Conservation (phyloP, 352 stramenopile genomes). For the Globisporangium megalacanthum region DNA sequence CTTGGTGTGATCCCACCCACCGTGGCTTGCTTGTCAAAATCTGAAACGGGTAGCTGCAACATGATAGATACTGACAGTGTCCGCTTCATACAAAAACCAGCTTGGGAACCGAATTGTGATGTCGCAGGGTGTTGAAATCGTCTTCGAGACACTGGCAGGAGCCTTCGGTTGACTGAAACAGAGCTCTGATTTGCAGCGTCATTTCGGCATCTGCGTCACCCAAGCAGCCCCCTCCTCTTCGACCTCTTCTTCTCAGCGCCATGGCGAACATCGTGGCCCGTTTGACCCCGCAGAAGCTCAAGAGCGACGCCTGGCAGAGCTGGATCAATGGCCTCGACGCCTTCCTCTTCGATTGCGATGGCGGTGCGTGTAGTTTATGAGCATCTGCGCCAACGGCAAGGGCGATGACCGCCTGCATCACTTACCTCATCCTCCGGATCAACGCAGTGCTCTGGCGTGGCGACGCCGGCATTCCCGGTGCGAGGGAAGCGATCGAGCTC, state of each 20-base stretch:
- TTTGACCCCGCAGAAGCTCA: slow-evolving; percentile 31
- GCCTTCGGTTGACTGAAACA: not conserved
- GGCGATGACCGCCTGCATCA: not conserved
- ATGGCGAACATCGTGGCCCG: slow-evolving; percentile 14
- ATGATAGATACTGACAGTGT: slow-evolving; percentile 11
- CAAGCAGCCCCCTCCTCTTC: slow-evolving; percentile 5
- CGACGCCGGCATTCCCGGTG: slow-evolving; percentile 51
- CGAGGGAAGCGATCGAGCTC: slow-evolving; percentile 56
- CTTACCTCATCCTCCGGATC: not conserved
- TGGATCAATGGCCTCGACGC: slow-evolving; percentile 63
- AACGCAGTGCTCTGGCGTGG: slow-evolving; percentile 60
- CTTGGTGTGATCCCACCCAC: not conserved
- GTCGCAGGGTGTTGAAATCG: not conserved
- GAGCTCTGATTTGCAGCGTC: not conserved
- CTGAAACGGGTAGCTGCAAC: slow-evolving; percentile 5
- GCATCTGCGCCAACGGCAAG: not conserved
- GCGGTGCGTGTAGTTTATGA: slow-evolving; percentile 28
- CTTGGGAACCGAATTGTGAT: too few species aligned
- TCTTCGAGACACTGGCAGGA: slow-evolving; percentile 14
- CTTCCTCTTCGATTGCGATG: slow-evolving; percentile 83
- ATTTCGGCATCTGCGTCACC: not conserved
- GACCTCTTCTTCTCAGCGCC: not conserved
- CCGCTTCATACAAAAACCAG: not conserved
- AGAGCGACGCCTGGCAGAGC: slow-evolving; percentile 33
- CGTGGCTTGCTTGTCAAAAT: too few species aligned